Evolutionary conservation across 371 early-diverging fungal genomes (phyloP).

Genomic region (Circinella minor): DNA sequence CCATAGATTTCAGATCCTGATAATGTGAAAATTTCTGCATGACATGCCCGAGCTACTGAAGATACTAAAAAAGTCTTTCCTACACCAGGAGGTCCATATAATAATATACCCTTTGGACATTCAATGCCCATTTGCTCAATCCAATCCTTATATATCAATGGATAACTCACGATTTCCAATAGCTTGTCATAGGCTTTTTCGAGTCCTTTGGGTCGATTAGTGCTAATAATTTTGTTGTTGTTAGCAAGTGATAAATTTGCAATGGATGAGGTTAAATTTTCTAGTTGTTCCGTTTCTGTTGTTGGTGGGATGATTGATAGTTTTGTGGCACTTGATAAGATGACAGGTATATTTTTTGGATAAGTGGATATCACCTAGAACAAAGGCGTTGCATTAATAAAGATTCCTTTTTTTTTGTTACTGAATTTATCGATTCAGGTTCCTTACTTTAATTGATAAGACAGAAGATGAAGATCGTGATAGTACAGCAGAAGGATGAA

Average conservation of each 20-base stretch:
- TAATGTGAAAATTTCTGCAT: conserved; percentile 68
- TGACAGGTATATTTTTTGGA: conserved; percentile 34
- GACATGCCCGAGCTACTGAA: conserved; percentile 62
- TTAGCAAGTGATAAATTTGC: conserved; percentile 5
- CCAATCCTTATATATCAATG: conserved; percentile 70
- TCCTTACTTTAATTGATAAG: conserved; percentile 15
- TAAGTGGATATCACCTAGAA: conserved; percentile 31
- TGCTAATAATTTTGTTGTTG: neutral
- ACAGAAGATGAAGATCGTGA: neutral
- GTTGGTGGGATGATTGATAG: conserved; percentile 18
- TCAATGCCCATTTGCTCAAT: conserved; percentile 75
- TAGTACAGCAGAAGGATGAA: neutral
- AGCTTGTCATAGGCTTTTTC: conserved; percentile 68
- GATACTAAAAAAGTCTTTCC: conserved; percentile 91
- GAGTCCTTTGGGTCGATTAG: conserved; percentile 18
- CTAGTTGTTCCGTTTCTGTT: neutral
- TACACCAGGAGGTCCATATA: conserved; percentile 96
- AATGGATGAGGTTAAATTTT: conserved; percentile 15
- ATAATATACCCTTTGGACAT: conserved; percentile 86
- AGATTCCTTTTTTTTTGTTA: neutral
- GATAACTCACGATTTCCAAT: conserved; percentile 79
- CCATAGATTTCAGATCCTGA: conserved; percentile 93
- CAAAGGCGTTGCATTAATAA: neutral
- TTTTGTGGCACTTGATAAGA: conserved; percentile 28
- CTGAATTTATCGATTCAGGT: neutral